Evolutionary conservation across 345 rosid genomes (phyloP).

Genomic region (Boechera retrofracta): DNA sequence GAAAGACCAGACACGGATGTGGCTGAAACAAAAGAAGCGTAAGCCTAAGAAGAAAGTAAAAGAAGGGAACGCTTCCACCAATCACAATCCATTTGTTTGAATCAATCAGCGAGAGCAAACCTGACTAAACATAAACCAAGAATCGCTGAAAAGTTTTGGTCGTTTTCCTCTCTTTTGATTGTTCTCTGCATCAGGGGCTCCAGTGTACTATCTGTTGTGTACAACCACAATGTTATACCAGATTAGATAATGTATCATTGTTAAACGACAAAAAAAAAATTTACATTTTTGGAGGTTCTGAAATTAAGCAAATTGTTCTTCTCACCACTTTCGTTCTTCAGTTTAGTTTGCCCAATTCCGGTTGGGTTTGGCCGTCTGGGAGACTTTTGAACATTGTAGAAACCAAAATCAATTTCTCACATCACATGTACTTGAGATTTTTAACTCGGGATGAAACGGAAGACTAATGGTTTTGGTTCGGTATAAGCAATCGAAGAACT

Average conservation of each 20-base stretch:
- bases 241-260: conserved; percentile 18
- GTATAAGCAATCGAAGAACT: too few relatives aligned
- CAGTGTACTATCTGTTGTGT: conserved; percentile 34
- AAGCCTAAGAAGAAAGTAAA: conserved; percentile 66
- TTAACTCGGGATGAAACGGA: too few relatives aligned
- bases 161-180: background rate
- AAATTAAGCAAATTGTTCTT: background rate
- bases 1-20: conserved; percentile 62
- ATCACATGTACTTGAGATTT: too few relatives aligned
- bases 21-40: conserved; percentile 71
- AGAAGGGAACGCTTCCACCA: conserved; percentile 14
- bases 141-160: conserved; percentile 31
- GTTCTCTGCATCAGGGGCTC: conserved; percentile 19
- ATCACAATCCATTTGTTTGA: conserved; percentile 19
- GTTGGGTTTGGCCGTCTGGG: background rate
- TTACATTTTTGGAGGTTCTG: background rate
- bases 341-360: background rate
- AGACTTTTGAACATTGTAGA: background rate
- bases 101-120: conserved; percentile 15
- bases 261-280: background rate
- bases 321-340: background rate
- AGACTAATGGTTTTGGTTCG: too few relatives aligned
- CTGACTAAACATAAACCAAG: conserved; percentile 17
- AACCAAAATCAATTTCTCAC: too few relatives aligned
- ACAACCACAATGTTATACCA: conserved; percentile 22